These are phyloP conservation scores for Sugiyamaella americana DNA, from an alignment of 805 yeast species.

Conservation along the genomic window DNA sequence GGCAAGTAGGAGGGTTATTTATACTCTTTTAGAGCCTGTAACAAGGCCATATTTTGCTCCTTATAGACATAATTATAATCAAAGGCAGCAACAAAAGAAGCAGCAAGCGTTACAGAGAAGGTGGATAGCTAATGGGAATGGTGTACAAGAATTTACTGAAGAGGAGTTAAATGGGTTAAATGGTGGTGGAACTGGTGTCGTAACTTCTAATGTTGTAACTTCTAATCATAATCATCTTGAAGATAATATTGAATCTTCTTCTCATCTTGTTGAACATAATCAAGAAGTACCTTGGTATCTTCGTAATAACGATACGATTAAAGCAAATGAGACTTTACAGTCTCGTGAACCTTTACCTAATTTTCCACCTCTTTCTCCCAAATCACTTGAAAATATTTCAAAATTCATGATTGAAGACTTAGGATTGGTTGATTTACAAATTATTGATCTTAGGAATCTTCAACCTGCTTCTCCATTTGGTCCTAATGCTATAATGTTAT, in stretches of 20 bases:
- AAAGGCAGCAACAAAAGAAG: not conserved
- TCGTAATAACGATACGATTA: constrained; percentile 14
- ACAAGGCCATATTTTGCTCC: constrained; percentile 6
- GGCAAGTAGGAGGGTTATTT: constrained; percentile 6
- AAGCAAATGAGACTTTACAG: constrained; percentile 8
- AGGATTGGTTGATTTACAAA: constrained; percentile 56
- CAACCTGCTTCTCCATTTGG: constrained; percentile 35
- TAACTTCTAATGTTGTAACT: not conserved
- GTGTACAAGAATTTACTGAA: not conserved
- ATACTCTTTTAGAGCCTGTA: constrained; percentile 8
- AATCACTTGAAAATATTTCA: constrained; percentile 40
- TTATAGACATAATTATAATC: not conserved
- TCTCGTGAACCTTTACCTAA: constrained; percentile 40
- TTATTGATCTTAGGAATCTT: constrained; percentile 57
- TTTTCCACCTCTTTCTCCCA: constrained; percentile 57
- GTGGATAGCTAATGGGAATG: constrained; percentile 3
- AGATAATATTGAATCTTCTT: not conserved
- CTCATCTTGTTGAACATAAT: not conserved
- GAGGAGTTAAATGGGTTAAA: not conserved
- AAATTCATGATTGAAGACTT: constrained; percentile 48
- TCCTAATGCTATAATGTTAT: constrained; percentile 44
- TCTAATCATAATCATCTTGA: not conserved
- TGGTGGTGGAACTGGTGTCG: not conserved
- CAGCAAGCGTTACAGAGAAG: not conserved
- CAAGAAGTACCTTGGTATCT: constrained; percentile 20